phyloP scores from a whole-genome alignment of 1,284 basidiomycete genomes.

The Cryptococcus sp. region DNA sequence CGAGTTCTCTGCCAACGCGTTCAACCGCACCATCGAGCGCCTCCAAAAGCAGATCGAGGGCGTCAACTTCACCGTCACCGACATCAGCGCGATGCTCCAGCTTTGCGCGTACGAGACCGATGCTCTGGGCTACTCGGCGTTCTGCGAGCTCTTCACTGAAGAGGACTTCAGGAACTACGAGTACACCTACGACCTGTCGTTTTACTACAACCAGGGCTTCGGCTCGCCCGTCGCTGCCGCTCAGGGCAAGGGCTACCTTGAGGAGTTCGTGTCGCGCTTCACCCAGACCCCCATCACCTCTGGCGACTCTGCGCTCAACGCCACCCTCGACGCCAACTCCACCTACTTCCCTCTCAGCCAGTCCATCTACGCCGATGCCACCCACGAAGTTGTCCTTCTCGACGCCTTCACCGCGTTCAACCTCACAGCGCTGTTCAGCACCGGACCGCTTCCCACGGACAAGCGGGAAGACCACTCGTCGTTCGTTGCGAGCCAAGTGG shows the following conservation, averaged over 20 bases:
- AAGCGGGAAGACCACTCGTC: constrained; percentile 27
- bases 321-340: constrained; percentile 66
- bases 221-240: constrained; percentile 73
- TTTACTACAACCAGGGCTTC: constrained; percentile 71
- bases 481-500: constrained; percentile 65
- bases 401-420: constrained; percentile 73
- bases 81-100: constrained; percentile 41
- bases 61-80: constrained; percentile 25
- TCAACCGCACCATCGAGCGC: constrained; percentile 28
- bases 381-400: constrained; percentile 63
- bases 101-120: constrained; percentile 85
- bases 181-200: constrained; percentile 61
- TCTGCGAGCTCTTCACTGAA: constrained; percentile 83
- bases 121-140: constrained; percentile 81
- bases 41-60: constrained; percentile 39
- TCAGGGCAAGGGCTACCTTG: constrained; percentile 79
- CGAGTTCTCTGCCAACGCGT: constrained; percentile 62
- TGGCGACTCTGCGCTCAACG: constrained; percentile 73
- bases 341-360: constrained; percentile 77
- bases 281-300: constrained; percentile 65
- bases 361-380: constrained; percentile 61
- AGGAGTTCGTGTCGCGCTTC: constrained; percentile 74
- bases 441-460: constrained; percentile 26
- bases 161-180: constrained; percentile 84
- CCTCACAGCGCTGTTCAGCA: constrained; percentile 53